Evolutionary conservation across 345 rosid genomes (phyloP), one percentile per base, ranked within the genome.

Genomic region (Pistacia integerrima): DNA sequence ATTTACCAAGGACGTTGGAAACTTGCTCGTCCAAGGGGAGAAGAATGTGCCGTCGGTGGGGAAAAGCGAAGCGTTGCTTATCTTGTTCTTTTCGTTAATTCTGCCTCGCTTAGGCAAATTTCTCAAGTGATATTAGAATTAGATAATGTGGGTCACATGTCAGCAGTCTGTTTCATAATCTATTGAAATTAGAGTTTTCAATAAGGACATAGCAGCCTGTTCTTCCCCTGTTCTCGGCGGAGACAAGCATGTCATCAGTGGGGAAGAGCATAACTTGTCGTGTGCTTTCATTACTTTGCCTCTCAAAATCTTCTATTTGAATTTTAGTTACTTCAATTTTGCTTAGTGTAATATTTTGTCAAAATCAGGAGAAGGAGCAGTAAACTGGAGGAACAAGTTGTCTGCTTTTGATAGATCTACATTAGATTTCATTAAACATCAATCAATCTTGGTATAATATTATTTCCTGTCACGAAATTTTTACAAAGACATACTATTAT

Each of bases 331-430:
- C 25, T 25, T 25, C 25, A 25, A 25, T 25, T 58, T 58, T 5
- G 62, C 62, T 55, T 77, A 56, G 72, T 57, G 17, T 28, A 16
- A 41, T 77, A 75, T 66, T 71, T 18, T 11, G 71, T 71, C 80
- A 46, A 41, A 64, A 48, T 69, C 69, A 69, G 35, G 28, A 60
- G 61, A 35, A 74, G 69, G 11, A 75, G 28, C 55, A 41, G 5
- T 44, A 44, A 67, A 55, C 49, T 49, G 51, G 11, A 35, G 55
- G 64, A 36, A 61, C 6, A 7, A 18, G 4, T 72, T 41, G 44
- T 59, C 28, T 48, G 51, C 44, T 60, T 35, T 70, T 5, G 38
- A 5, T 33, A 57, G 41, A 65, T 69, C 71, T 71, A 17, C 38
- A 25, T 71, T 64, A 17, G 12, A 4, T 62, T 67, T 48, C 13